Conservation (phyloP, 2,329 filamentous ascomycete species). For the Fusarium armeniacum region DNA sequence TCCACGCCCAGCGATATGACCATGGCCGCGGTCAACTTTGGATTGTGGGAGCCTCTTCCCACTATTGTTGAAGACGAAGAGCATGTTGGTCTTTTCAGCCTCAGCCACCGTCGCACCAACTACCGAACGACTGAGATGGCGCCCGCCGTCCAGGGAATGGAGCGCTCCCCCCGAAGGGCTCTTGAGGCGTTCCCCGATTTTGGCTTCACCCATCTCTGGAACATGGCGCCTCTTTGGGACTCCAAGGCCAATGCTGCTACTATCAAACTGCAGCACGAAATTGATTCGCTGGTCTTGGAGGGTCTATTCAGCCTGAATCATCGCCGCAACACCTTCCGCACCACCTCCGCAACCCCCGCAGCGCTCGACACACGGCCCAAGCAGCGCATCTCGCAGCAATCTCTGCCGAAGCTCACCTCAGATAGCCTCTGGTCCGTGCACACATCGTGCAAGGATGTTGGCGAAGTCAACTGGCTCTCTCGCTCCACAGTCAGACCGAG, state of each 20-base stretch:
- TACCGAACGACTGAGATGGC: constrained; percentile 44
- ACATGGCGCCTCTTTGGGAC: constrained; percentile 49
- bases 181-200: constrained; percentile 42
- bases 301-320: constrained; percentile 49
- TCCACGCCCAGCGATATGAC: constrained; percentile 21
- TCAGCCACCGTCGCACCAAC: constrained; percentile 46
- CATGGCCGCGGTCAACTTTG: constrained; percentile 39
- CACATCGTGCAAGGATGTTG: constrained; percentile 29
- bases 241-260: constrained; percentile 37
- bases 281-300: constrained; percentile 43
- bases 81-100: constrained; percentile 46
- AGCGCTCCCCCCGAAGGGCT: constrained; percentile 37
- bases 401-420: constrained; percentile 53
- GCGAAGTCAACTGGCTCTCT: constrained; percentile 44
- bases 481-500: constrained; percentile 43
- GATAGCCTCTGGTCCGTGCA: constrained; percentile 55
- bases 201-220: constrained; percentile 46
- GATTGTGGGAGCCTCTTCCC: constrained; percentile 44
- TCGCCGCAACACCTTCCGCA: constrained; percentile 48
- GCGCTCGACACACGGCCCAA: constrained; percentile 54
- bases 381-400: constrained; percentile 49
- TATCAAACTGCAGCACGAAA: constrained; percentile 38
- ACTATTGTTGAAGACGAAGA: constrained; percentile 36
- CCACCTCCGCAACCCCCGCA: constrained; percentile 46
- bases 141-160: constrained; percentile 45